phyloP scores from a whole-genome alignment of 805 yeast genomes.

The Monosporozyma yasuniensis region DNA sequence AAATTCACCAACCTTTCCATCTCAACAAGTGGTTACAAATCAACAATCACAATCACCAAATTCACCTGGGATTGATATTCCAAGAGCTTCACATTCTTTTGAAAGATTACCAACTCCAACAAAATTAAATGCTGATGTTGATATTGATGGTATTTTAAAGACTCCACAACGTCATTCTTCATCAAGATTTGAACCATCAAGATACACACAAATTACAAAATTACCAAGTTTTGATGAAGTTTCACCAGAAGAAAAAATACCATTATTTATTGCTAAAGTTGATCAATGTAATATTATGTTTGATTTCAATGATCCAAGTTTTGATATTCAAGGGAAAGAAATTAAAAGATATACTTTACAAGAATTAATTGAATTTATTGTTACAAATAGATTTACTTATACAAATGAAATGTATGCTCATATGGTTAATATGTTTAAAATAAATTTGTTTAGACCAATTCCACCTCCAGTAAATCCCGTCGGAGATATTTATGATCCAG shows the following conservation, averaged over 20 bases:
- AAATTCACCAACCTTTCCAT: background rate
- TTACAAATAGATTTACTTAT: slow-evolving; percentile 71
- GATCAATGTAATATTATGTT: slow-evolving; percentile 93
- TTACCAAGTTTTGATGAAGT: slow-evolving; percentile 87
- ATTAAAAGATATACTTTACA: slow-evolving; percentile 78
- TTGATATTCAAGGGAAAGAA: slow-evolving; percentile 88
- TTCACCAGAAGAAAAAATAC: slow-evolving; percentile 64
- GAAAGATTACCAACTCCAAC: slow-evolving; percentile 54
- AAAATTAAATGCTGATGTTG: slow-evolving; percentile 46
- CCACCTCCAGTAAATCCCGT: slow-evolving; percentile 98
- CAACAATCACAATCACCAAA: slow-evolving; percentile 5
- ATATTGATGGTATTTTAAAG: slow-evolving; percentile 64
- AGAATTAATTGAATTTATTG: slow-evolving; percentile 81
- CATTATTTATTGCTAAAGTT: slow-evolving; percentile 72
- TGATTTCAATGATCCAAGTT: slow-evolving; percentile 89
- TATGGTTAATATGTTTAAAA: slow-evolving; percentile 82
- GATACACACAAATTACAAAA: slow-evolving; percentile 55
- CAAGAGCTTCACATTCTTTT: slow-evolving; percentile 41
- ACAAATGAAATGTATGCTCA: slow-evolving; percentile 86
- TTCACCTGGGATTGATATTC: slow-evolving; percentile 28
- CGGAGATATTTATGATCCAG: slow-evolving; percentile 95
- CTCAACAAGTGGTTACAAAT: slow-evolving; percentile 11
- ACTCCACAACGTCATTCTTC: slow-evolving; percentile 89
- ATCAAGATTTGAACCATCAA: slow-evolving; percentile 78
- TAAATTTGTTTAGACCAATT: slow-evolving; percentile 85